These are phyloP conservation scores for Akanthomyces dipterigenus DNA, from an alignment of 2,329 filamentous ascomycete species.

Conservation along the genomic window DNA sequence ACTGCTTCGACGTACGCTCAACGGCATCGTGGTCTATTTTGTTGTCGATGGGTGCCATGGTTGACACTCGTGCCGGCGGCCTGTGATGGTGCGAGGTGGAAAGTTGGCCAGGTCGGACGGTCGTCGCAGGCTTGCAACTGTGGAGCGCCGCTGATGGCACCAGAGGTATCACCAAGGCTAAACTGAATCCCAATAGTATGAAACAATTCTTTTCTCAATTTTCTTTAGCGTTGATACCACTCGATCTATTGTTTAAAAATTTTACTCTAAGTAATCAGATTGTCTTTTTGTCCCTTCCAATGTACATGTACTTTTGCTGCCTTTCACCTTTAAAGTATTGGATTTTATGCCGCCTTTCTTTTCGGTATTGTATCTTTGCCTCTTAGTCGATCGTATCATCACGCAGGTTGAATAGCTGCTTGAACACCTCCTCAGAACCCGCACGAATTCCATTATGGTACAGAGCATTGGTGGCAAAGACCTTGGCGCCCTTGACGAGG, in stretches of 20 bases:
- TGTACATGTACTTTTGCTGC: neutral
- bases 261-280: neutral
- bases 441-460: slow-evolving; percentile 78
- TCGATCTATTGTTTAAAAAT: neutral
- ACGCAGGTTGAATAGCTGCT: slow-evolving; percentile 67
- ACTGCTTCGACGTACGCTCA: slow-evolving; percentile 27
- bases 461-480: slow-evolving; percentile 78
- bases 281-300: neutral
- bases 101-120: neutral
- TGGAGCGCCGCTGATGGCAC: neutral
- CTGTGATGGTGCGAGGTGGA: neutral
- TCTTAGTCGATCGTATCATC: slow-evolving; percentile 57
- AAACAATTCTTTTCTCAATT: too few species aligned
- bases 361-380: neutral
- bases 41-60: slow-evolving; percentile 36
- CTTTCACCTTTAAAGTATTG: neutral
- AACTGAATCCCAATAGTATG: neutral
- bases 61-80: neutral
- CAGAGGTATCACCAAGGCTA: neutral
- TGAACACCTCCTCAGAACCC: slow-evolving; percentile 69
- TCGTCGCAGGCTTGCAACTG: neutral
- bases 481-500: slow-evolving; percentile 68
- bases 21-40: slow-evolving; percentile 30
- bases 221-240: neutral
- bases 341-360: neutral